A percentile compares a stretch with the other conserved stretches of the same genome.
Evolutionary conservation across 305 asterid genomes (phyloP).

Genomic region (Fraxinus paxiana): DNA sequence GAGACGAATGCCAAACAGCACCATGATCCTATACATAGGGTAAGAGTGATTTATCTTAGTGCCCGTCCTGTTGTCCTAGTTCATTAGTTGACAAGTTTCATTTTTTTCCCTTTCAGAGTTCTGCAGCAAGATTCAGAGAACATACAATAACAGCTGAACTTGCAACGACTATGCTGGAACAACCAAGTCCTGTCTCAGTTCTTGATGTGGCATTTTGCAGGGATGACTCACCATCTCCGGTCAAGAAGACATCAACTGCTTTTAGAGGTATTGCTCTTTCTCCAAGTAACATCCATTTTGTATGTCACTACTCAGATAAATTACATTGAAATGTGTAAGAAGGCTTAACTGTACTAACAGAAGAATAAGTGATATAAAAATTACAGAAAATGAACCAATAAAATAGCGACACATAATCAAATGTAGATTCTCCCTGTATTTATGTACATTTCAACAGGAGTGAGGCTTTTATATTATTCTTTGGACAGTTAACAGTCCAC

Average conservation of each 20-base stretch:
- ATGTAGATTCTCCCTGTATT: neutral
- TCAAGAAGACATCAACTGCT: slow-evolving; percentile 60
- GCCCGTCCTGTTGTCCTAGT: slow-evolving; percentile 8
- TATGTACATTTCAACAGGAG: neutral
- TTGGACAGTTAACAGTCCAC: neutral
- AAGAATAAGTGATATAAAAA: neutral
- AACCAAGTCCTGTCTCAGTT: slow-evolving; percentile 94
- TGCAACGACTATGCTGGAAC: slow-evolving; percentile 52
- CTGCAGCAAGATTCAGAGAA: slow-evolving; percentile 39
- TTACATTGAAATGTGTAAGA: neutral
- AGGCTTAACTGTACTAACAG: neutral
- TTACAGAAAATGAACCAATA: neutral
- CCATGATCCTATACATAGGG: slow-evolving; percentile 36
- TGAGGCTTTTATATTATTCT: neutral
- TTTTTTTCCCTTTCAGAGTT: slow-evolving; percentile 44
- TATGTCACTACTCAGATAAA: slow-evolving; percentile 1
- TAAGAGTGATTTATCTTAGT: slow-evolving; percentile 23
- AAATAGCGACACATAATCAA: neutral
- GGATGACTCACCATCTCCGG: slow-evolving; percentile 89
- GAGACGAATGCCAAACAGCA: slow-evolving; percentile 34
- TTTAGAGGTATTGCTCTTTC: slow-evolving; percentile 63
- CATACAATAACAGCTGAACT: slow-evolving; percentile 42
- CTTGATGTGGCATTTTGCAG: slow-evolving; percentile 66
- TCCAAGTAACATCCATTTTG: slow-evolving; percentile 12
- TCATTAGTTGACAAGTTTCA: slow-evolving; percentile 27